phyloP scores from a whole-genome alignment of 2,329 filamentous ascomycete genomes.

The Fusarium illudens region DNA sequence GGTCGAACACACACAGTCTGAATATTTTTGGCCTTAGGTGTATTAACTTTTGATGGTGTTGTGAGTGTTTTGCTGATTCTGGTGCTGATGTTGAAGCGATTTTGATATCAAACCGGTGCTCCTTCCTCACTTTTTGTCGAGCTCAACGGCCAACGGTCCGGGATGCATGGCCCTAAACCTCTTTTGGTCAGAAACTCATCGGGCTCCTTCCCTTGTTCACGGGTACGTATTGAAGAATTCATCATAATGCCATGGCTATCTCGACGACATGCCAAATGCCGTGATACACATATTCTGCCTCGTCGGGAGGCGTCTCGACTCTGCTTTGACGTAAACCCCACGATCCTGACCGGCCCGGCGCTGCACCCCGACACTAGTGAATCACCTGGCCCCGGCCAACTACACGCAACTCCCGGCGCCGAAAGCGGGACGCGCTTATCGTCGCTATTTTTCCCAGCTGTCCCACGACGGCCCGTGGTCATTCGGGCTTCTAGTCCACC shows the following conservation, averaged over 20 bases:
- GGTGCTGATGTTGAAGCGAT: neutral
- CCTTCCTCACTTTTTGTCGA: neutral
- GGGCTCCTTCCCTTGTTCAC: neutral
- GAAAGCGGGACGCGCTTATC: constrained; percentile 47
- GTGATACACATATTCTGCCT: neutral
- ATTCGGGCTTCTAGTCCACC: constrained; percentile 29
- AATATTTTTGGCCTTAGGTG: constrained; percentile 8
- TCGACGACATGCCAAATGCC: neutral
- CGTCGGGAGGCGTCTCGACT: constrained; percentile 22
- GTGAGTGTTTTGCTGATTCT: neutral
- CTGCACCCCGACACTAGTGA: constrained; percentile 7
- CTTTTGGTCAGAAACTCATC: neutral
- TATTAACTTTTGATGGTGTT: neutral
- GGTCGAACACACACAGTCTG: constrained; percentile 43
- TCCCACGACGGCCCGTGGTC: constrained; percentile 28
- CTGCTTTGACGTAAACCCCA: constrained; percentile 23
- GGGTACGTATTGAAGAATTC: neutral
- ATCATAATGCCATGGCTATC: neutral
- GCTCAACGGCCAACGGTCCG: constrained; percentile 3
- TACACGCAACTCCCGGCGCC: constrained; percentile 35
- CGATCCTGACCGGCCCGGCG: constrained; percentile 24
- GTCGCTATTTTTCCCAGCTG: constrained; percentile 41
- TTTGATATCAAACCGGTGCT: neutral
- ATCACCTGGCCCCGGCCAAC: constrained; percentile 21
- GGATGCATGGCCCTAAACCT: neutral